Base-by-base conservation (phyloP, 257 asterid genomes). In the Solanum rostratum region DNA sequence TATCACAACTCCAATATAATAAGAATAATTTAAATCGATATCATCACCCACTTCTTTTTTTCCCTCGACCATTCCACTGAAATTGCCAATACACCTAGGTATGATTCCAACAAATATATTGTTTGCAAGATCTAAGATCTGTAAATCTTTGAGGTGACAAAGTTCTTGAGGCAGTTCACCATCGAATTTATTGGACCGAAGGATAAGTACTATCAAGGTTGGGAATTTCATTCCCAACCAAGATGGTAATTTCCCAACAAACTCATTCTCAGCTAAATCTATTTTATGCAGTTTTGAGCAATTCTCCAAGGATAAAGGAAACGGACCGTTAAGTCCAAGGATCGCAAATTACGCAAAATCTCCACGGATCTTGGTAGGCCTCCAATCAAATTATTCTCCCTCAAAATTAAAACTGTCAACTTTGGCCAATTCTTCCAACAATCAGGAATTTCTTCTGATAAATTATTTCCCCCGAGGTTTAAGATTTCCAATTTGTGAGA, bases 341-440 rank as follows among this genome's bases (percentile, higher is more conserved):
- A 86, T 81, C 0, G 0, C 9, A 89, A 29, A 0, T 57, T 15
- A 52, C n/a, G 15, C 10, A 88, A 80, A 83, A 49, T 10, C 0
- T 86, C 84, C 1, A 90, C 53, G 22, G 92, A 87, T 41, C 29
- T 59, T 12, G 90, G 90, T 10, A 87, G 83, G 12, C 54, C 55
- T 53, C 91, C 91, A 19, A 37, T 49, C 7, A 90, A 3, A 19
- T 63, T 85, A 53, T 90, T 90, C 37, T 83, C 69, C 22, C 68
- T 84, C 11, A 89, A 3, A 39, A 85, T 80, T 18, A 90, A 90
- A 4, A 29, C 52, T 10, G 0, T 0, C 27, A 86, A 73, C 0
- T 9, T 2, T 0, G 85, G 22, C 87, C 87, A 85, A 13, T 79
- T 79, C 89, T 14, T 49, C 84, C 63, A 88, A 71, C 91, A 88